Evolutionary conservation across 495 filamentous ascomycete genomes (phyloP).

Genomic region (Hypoxylon subgilvum): DNA sequence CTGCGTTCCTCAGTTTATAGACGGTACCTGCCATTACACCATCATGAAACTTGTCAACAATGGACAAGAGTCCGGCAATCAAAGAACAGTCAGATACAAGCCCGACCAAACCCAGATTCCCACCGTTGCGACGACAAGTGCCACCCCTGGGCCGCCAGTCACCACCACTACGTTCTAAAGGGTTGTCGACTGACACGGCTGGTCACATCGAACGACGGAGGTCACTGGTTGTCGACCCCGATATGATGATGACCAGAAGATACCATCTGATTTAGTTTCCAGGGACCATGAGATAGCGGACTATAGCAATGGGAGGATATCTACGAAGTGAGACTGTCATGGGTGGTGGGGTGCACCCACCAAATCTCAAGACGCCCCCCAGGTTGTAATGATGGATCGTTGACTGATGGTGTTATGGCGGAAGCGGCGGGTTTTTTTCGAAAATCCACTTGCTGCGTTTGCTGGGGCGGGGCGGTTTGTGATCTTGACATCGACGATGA

Average conservation of each 20-base stretch:
- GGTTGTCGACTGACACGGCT: not conserved
- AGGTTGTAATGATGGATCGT: slow-evolving; percentile 24
- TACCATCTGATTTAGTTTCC: too few relatives aligned
- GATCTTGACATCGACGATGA: too few relatives aligned
- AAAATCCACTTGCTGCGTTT: slow-evolving; percentile 14
- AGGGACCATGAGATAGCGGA: slow-evolving; percentile 12
- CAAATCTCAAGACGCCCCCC: slow-evolving; percentile 2
- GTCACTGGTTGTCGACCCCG: not conserved
- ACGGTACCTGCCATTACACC: slow-evolving; percentile 53
- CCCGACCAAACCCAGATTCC: slow-evolving; percentile 32
- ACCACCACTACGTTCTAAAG: slow-evolving; percentile 29
- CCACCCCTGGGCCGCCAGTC: slow-evolving; percentile 43
- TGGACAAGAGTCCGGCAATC: slow-evolving; percentile 35
- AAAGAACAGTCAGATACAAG: slow-evolving; percentile 45
- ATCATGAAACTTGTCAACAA: slow-evolving; percentile 52
- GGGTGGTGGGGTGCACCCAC: slow-evolving; percentile 24
- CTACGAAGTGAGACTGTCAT: slow-evolving; percentile 6
- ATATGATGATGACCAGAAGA: slow-evolving; percentile 4
- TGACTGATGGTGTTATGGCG: slow-evolving; percentile 29
- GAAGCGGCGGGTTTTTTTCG: slow-evolving; percentile 18
- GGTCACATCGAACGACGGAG: not conserved
- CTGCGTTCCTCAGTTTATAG: slow-evolving; percentile 51
- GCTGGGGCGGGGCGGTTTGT: slow-evolving; percentile 4
- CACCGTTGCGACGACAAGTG: slow-evolving; percentile 44
- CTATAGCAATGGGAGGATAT: slow-evolving; percentile 19